Evolutionary conservation across 2,329 filamentous ascomycete genomes (phyloP), one percentile per base, ranked within the genome.

Genomic region (Colletotrichum sp.): DNA sequence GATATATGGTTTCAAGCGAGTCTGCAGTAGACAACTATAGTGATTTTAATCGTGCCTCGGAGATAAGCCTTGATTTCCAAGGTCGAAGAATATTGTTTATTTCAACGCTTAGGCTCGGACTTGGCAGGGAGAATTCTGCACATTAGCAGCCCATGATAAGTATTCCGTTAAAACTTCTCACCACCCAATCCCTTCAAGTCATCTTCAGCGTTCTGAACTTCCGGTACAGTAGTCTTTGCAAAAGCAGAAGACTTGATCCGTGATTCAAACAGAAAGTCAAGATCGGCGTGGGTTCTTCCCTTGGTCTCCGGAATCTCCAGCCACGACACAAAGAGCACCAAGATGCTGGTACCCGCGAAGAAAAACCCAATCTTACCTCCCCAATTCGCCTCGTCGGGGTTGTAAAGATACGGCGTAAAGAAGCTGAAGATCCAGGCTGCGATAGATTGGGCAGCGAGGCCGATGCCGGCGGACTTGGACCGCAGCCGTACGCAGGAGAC

Each of bases 281-380:
- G 72, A 9, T 75, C 68, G 8, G 28, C 60, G 28, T 66, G 36
- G 24, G 62, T 63, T n/a, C 72, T 32, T 7, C 62, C 72, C 67
- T 62, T 75, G 15, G 68, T 67, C 24, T 67, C 62, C 1, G 68
- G 62, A 12, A 75, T 34, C 18, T 60, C 28, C 6, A 57, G 28
- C 52, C 68, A 71, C 1, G 62, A 60, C 1, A 67, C 10, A 8
- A 52, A 16, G 21, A 34, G 60, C 1, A 57, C 62, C 7, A 75
- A 10, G 12, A 57, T 30, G 34, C 72, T 66, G 2, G 57, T 24
- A 5, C 72, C 76, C 7, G 24, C 52, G 10, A 68, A 72, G 34
- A 77, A 69, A 24, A 72, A 76, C 16, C 64, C 69, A 3, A 79
- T 71, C 49, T 80, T 81, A 12, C 76, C 79, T 8, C 78, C 72